These are phyloP conservation scores for Sarocladiaceae sp. DNA, from an alignment of 2,329 filamentous ascomycete species.

Conservation along the genomic window DNA sequence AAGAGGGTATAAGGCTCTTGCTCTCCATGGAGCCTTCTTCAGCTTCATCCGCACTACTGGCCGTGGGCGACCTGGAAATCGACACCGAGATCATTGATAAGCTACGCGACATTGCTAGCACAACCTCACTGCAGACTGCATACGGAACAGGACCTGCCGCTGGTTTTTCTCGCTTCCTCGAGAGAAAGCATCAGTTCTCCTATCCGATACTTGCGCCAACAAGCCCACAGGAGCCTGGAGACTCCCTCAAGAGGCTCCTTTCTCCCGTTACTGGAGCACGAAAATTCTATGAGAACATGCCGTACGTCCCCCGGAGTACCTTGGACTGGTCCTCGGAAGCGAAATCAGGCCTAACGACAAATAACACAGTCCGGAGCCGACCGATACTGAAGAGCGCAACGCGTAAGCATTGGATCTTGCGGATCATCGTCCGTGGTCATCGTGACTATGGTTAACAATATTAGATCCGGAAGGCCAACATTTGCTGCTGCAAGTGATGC, in stretches of 20 bases:
- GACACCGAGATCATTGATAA: background rate
- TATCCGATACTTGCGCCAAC: background rate
- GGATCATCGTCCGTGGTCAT: no score
- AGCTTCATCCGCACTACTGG: background rate
- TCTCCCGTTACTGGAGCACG: background rate
- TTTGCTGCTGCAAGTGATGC: background rate
- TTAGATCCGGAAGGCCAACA: background rate
- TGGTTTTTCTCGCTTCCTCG: background rate
- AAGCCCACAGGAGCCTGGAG: background rate
- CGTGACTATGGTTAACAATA: background rate
- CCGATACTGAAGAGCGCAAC: background rate
- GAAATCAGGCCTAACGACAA: background rate
- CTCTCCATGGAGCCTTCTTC: background rate
- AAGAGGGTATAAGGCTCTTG: background rate
- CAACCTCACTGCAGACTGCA: background rate
- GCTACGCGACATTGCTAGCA: background rate
- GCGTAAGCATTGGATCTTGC: background rate
- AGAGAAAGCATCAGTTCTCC: background rate
- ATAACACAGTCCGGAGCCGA: background rate
- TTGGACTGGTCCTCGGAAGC: background rate
- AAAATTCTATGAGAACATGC: background rate
- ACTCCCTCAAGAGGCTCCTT: background rate
- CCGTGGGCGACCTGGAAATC: background rate
- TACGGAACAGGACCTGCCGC: background rate
- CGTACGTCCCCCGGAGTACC: background rate